These are phyloP conservation scores for Arthroderma sp. DNA, from an alignment of 2,329 filamentous ascomycete genomes.

Conservation along the genomic window DNA sequence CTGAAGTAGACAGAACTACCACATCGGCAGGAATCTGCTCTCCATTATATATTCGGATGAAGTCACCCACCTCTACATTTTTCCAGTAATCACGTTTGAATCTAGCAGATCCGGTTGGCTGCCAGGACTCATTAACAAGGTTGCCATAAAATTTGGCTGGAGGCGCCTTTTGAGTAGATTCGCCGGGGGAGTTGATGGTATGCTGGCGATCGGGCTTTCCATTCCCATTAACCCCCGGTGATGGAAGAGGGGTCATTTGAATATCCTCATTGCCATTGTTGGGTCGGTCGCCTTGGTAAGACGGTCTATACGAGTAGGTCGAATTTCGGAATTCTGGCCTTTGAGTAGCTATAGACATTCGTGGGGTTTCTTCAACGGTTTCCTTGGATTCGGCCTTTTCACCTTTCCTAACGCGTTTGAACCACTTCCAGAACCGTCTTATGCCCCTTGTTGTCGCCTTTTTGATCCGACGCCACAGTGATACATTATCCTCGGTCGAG, in stretches of 20 bases:
- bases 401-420: constrained; percentile 39
- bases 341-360: constrained; percentile 55
- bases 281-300: constrained; percentile 39
- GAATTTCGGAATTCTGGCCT: constrained; percentile 42
- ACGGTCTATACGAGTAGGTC: constrained; percentile 42
- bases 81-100: constrained; percentile 97
- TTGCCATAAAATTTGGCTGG: constrained; percentile 40
- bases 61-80: constrained; percentile 86
- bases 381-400: constrained; percentile 27
- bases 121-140: constrained; percentile 60
- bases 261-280: constrained; percentile 52
- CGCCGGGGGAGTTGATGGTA: background rate
- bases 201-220: background rate
- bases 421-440: constrained; percentile 44
- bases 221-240: constrained; percentile 38
- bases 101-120: constrained; percentile 56
- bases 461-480: constrained; percentile 76
- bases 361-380: constrained; percentile 35
- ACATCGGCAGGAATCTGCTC: constrained; percentile 92
- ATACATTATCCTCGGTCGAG: constrained; percentile 73
- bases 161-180: background rate
- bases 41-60: constrained; percentile 89
- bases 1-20: constrained; percentile 83
- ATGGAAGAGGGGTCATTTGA: constrained; percentile 90
- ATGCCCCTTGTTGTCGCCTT: constrained; percentile 63